These are phyloP conservation scores for Teunomyces panamensis DNA, from an alignment of 805 yeast species.

Conservation along the genomic window DNA sequence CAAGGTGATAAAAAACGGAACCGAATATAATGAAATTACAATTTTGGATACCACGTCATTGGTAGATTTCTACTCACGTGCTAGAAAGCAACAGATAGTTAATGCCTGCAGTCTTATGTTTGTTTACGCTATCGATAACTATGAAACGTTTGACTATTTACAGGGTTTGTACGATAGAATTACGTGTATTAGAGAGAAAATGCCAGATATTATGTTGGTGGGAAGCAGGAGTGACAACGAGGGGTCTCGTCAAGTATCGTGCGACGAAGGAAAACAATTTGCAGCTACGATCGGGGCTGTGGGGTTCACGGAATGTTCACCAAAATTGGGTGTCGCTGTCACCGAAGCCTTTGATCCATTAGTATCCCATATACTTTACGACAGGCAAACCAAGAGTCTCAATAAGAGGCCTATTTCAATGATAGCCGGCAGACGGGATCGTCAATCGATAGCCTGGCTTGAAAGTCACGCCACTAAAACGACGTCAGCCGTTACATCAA, in stretches of 20 bases:
- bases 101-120: constrained; percentile 31
- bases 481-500: background rate
- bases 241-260: constrained; percentile 24
- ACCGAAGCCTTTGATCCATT: constrained; percentile 30
- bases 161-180: constrained; percentile 28
- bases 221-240: constrained; percentile 29
- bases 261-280: constrained; percentile 27
- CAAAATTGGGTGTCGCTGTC: constrained; percentile 17
- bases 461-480: background rate
- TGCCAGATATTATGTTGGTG: constrained; percentile 31
- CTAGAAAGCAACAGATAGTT: constrained; percentile 23
- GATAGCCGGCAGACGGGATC: background rate
- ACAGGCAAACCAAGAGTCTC: background rate
- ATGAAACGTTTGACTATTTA: constrained; percentile 25
- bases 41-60: constrained; percentile 30
- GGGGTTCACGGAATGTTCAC: constrained; percentile 26
- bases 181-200: constrained; percentile 14
- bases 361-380: constrained; percentile 9
- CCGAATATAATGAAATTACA: constrained; percentile 23
- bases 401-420: background rate
- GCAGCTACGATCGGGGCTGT: constrained; percentile 26
- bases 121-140: constrained; percentile 26
- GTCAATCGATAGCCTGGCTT: background rate
- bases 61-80: constrained; percentile 25
- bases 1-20: constrained; percentile 13